Conservation (phyloP, 495 filamentous ascomycete genomes). For the Daldinia bambusicola region DNA sequence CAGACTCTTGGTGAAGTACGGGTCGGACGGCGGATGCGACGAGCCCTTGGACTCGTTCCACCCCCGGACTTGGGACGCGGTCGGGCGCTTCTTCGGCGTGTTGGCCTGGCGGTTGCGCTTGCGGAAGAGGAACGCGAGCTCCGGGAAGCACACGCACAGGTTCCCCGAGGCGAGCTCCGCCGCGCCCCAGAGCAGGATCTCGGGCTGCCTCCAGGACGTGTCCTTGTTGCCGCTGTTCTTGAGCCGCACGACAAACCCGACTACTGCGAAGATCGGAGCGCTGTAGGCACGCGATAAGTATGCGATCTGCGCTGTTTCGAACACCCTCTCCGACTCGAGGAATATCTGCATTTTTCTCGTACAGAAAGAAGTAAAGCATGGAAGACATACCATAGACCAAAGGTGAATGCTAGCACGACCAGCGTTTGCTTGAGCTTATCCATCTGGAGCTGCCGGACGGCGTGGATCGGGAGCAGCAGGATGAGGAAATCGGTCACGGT, state of each 20-base stretch:
- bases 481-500: constrained; percentile 20
- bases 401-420: constrained; percentile 29
- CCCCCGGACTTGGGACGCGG: neutral
- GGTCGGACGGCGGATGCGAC: neutral
- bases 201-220: constrained; percentile 27
- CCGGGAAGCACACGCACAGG: constrained; percentile 30
- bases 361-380: neutral
- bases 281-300: constrained; percentile 4
- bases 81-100: neutral
- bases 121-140: constrained; percentile 10
- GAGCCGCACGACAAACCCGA: constrained; percentile 22
- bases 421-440: constrained; percentile 7
- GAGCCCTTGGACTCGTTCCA: constrained; percentile 3
- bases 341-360: neutral
- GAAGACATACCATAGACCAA: constrained; percentile 30
- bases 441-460: constrained; percentile 23
- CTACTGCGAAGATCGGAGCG: constrained; percentile 10
- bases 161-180: constrained; percentile 21
- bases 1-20: neutral
- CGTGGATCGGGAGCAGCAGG: constrained; percentile 23
- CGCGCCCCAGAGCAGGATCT: constrained; percentile 25
- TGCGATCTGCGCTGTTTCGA: neutral
- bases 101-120: constrained; percentile 1
- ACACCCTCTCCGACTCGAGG: neutral
- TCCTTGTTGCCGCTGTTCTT: constrained; percentile 17